A percentile compares a stretch with the other conserved stretches of the same genome.
Evolutionary conservation across 306 rosid genomes (phyloP).

Genomic region (Medicago ruthenica): DNA sequence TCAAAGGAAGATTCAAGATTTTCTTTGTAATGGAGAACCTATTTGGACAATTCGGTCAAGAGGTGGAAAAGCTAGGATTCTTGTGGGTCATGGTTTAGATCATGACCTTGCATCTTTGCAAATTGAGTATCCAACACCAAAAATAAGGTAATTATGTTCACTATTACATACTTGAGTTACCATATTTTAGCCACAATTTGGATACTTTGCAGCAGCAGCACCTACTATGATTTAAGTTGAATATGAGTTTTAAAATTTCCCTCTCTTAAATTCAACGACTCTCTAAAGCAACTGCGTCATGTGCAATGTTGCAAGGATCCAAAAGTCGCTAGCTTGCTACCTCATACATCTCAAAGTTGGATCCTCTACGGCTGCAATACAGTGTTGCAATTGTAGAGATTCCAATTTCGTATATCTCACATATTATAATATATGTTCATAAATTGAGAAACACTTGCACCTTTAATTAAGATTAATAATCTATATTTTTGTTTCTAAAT

Average conservation of each 20-base stretch:
- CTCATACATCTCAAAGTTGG: background rate
- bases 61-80: slow-evolving; percentile 77
- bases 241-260: background rate
- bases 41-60: slow-evolving; percentile 77
- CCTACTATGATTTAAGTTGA: no score
- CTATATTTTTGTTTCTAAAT: background rate
- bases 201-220: background rate
- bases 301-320: background rate
- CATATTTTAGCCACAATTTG: background rate
- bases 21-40: slow-evolving; percentile 88
- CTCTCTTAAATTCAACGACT: background rate
- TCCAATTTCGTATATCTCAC: background rate
- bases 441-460: background rate
- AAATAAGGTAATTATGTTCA: slow-evolving; percentile 60
- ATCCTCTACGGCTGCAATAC: background rate
- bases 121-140: slow-evolving; percentile 64
- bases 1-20: slow-evolving; percentile 84
- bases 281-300: background rate
- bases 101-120: slow-evolving; percentile 86
- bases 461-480: background rate
- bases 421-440: background rate
- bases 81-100: slow-evolving; percentile 87
- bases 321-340: background rate
- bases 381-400: background rate
- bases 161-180: background rate